A percentile compares a stretch with the other conserved stretches of the same genome.
phyloP scores from a whole-genome alignment of 768 basidiomycete species.

The Hypsizygus marmoreus region DNA sequence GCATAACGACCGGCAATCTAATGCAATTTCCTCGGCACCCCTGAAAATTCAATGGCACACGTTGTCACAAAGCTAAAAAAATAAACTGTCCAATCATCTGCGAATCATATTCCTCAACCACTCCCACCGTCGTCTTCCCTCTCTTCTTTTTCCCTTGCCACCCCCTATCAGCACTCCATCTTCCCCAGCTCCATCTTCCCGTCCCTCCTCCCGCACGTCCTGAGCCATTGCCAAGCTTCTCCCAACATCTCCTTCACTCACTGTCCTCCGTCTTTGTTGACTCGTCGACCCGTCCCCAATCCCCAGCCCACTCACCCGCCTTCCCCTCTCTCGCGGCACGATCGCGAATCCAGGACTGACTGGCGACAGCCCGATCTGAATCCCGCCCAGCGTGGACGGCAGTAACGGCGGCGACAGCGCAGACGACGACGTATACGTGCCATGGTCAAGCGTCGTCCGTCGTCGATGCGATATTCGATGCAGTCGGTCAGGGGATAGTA shows the following conservation, averaged over 20 bases:
- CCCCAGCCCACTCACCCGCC: conserved; percentile 41
- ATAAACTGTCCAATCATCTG: conserved; percentile 1
- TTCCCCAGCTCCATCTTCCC: conserved; percentile 1
- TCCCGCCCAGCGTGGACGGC: conserved; percentile 51
- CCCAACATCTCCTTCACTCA: conserved; percentile 52
- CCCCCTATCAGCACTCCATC: not conserved
- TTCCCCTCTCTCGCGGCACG: conserved; percentile 53
- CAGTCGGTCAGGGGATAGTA: not conserved
- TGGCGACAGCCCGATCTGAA: conserved; percentile 77
- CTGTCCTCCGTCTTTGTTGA: conserved; percentile 42
- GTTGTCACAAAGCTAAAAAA: not conserved
- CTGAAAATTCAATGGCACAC: no score
- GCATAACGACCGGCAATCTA: no score
- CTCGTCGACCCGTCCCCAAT: conserved; percentile 32
- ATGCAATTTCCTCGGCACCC: no score
- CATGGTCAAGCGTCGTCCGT: conserved; percentile 12
- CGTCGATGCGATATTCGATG: conserved; percentile 4
- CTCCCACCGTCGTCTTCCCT: conserved; percentile 21
- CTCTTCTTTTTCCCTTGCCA: conserved; percentile 9
- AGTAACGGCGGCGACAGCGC: conserved; percentile 26
- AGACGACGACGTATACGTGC: not conserved
- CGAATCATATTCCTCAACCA: conserved; percentile 27
- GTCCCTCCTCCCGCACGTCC: conserved; percentile 12
- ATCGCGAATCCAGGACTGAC: conserved; percentile 79
- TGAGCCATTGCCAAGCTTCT: conserved; percentile 13